Evolutionary conservation across 108 stramenopile genomes (phyloP).

Genomic region (Poteriospumella lacustris): DNA sequence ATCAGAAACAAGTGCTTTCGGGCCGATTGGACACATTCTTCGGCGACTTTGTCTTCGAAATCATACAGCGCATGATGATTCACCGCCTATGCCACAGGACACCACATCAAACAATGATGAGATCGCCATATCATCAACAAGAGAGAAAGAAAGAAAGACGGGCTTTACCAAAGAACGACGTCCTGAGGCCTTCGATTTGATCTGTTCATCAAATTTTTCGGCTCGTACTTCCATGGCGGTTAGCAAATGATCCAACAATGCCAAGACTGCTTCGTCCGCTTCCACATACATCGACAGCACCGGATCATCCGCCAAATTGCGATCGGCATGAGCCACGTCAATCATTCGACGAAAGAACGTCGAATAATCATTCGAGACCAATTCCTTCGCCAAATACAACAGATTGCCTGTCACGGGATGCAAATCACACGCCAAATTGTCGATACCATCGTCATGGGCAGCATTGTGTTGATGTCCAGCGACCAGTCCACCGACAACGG

Average conservation of each 20-base stretch:
- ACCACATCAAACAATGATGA: neutral
- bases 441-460: too few species aligned
- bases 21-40: slow-evolving; percentile 1
- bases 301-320: neutral
- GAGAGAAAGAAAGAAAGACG: neutral
- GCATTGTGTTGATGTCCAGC: too few species aligned
- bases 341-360: neutral
- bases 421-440: slow-evolving; percentile 1
- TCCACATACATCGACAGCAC: neutral
- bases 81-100: neutral
- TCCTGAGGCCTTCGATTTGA: neutral
- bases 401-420: slow-evolving; percentile 15
- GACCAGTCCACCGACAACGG: too few species aligned
- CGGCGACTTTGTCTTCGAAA: neutral
- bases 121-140: neutral
- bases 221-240: neutral
- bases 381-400: neutral
- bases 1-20: slow-evolving; percentile 4
- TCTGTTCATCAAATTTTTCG: neutral
- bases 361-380: neutral
- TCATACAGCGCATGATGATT: neutral
- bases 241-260: neutral
- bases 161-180: neutral
- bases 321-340: neutral
- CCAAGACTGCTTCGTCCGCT: neutral